Base-by-base conservation (phyloP, 345 rosid species). In the Gossypium arboreum region DNA sequence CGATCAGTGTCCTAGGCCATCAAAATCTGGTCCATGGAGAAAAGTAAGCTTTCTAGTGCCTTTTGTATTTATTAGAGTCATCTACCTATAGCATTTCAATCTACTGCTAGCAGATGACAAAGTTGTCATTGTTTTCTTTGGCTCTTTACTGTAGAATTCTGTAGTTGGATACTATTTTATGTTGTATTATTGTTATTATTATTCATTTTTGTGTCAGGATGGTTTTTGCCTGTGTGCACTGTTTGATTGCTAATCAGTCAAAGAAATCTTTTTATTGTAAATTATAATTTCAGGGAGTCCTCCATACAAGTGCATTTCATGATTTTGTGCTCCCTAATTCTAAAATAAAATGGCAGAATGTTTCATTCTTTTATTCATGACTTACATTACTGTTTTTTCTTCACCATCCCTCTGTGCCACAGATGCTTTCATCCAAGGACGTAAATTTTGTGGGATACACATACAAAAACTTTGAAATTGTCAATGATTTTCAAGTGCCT, bases 381-480 rank as follows among this genome's bases (percentile, higher is more conserved):
- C 41, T 12, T 6, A 7, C 56, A 7, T 12, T 44, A 45, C 55
- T 3, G 9, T 12, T 67, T 67, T 44, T 66, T 47, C 56, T 45
- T 67, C 17, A 47, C 48, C 48, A 39, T 39, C 51, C 73, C 18
- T 25, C 39, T 62, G 2, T 77, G 56, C 13, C 76, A 81, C 83
- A 90, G 97, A 92, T 91, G 96, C 84, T 92, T 60, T 89, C 97
- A 18, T 89, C 96, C 0, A 91, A 92, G 83, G 97, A 91, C 80
- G 73, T 89, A 55, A 88, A 91, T 76, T 91, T 92, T 81, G 90
- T 92, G 76, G 92, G 96, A 43, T 90, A 89, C 79, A 92, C 96
- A 29, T 89, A 88, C 79, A 92, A 90, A 86, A 92, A 90, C 80
- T 89, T 89, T 50, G 97, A 92, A 79, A 89, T 92, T 68, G 92